Conservation (phyloP, 257 asterid genomes). For the Henckelia pumila region DNA sequence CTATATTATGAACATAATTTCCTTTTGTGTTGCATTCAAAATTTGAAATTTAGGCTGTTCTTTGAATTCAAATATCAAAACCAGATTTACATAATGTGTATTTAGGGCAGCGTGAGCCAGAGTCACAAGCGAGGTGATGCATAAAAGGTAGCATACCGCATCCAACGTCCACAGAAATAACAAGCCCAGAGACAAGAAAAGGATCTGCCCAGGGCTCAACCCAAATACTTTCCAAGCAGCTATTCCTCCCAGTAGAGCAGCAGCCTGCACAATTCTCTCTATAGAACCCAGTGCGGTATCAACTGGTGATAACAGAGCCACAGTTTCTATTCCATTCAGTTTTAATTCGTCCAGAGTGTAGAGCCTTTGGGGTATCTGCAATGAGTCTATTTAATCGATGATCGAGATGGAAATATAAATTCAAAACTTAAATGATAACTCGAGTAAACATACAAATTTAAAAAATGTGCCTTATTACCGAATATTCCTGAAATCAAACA, state of each 20-base stretch:
- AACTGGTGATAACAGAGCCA: slow-evolving; percentile 73
- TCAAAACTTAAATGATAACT: background rate
- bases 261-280: slow-evolving; percentile 67
- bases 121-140: background rate
- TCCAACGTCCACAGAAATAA: slow-evolving; percentile 82
- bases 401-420: background rate
- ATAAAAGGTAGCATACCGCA: slow-evolving; percentile 53
- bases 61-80: background rate
- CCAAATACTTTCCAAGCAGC: slow-evolving; percentile 59
- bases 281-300: slow-evolving; percentile 73
- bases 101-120: background rate
- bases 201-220: slow-evolving; percentile 56
- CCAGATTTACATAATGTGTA: too few relatives aligned
- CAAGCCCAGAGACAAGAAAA: slow-evolving; percentile 56
- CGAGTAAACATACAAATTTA: background rate
- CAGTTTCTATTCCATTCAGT: slow-evolving; percentile 80
- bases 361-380: slow-evolving; percentile 97
- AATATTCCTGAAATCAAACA: background rate
- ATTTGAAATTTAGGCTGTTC: background rate
- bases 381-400: slow-evolving; percentile 24
- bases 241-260: slow-evolving; percentile 68
- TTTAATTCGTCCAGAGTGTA: slow-evolving; percentile 83
- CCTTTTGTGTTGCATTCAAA: background rate
- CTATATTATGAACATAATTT: background rate
- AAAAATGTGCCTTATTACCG: background rate